phyloP scores from a whole-genome alignment of 805 yeast genomes.

The Teunomyces pallodes region DNA sequence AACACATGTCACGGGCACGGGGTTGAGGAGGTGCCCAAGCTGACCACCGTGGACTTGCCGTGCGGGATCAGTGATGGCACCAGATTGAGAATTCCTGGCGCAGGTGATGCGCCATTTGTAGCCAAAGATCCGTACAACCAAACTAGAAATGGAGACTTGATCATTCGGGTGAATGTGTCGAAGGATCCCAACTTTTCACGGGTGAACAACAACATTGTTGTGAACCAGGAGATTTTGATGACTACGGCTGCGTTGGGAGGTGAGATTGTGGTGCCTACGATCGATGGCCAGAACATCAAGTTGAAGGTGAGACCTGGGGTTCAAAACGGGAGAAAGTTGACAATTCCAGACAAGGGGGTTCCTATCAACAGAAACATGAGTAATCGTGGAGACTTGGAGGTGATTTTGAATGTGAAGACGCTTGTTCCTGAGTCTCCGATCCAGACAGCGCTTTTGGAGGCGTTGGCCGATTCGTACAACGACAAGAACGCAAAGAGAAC shows the following conservation, averaged over 20 bases:
- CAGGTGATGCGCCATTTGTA: conserved; percentile 83
- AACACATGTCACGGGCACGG: conserved; percentile 86
- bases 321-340: conserved; percentile 67
- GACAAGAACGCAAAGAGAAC: conserved; percentile 77
- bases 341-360: conserved; percentile 84
- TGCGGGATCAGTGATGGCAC: conserved; percentile 87
- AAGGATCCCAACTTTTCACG: conserved; percentile 73
- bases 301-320: conserved; percentile 83
- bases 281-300: conserved; percentile 74
- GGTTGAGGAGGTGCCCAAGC: conserved; percentile 61
- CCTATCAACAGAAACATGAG: conserved; percentile 56
- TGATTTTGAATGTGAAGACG: conserved; percentile 67
- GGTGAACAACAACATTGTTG: conserved; percentile 54
- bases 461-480: conserved; percentile 85
- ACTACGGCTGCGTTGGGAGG: conserved; percentile 98
- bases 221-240: conserved; percentile 71
- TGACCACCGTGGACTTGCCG: conserved; percentile 83
- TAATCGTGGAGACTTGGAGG: conserved; percentile 77
- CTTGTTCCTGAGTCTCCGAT: conserved; percentile 76
- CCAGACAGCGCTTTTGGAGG: conserved; percentile 87
- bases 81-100: conserved; percentile 77
- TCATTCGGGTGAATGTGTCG: conserved; percentile 73
- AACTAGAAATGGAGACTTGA: conserved; percentile 80
- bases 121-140: conserved; percentile 69
- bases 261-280: conserved; percentile 82